phyloP scores from a whole-genome alignment of 352 stramenopile species.

The Globisporangium cylindrosporum region DNA sequence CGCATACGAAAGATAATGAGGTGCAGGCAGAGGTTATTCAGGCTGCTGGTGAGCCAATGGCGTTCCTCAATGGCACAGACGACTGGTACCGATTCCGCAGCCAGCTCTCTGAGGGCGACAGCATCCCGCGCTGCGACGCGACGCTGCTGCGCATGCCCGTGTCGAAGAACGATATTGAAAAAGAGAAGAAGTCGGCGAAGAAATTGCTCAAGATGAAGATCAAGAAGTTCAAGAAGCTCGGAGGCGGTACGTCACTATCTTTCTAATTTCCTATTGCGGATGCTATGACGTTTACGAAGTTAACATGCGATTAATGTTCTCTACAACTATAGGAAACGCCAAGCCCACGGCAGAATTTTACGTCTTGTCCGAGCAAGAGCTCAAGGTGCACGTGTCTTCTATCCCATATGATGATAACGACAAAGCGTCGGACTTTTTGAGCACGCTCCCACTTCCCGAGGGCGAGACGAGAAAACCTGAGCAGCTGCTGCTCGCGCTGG shows the following conservation, averaged over 20 bases:
- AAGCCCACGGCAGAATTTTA: conserved; percentile 74
- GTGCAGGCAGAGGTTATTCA: neutral
- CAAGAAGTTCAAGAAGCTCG: conserved; percentile 84
- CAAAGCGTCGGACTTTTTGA: conserved; percentile 38
- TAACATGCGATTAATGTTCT: neutral
- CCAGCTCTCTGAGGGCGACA: conserved; percentile 68
- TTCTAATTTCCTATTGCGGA: neutral
- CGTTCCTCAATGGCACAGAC: conserved; percentile 37
- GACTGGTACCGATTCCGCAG: conserved; percentile 43
- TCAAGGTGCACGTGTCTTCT: conserved; percentile 45
- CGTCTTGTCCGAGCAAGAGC: conserved; percentile 57
- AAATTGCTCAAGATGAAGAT: conserved; percentile 87
- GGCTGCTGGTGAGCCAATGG: conserved; percentile 5
- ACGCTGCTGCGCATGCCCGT: conserved; percentile 67
- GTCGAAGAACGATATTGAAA: conserved; percentile 73
- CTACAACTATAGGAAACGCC: conserved; percentile 26
- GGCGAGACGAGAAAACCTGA: conserved; percentile 31
- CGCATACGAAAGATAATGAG: neutral
- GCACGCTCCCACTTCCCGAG: conserved; percentile 33
- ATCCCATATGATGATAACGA: conserved; percentile 51
- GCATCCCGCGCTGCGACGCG: conserved; percentile 72
- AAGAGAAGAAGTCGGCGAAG: conserved; percentile 70
- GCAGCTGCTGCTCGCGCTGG: conserved; percentile 66
- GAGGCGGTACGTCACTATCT: conserved; percentile 28
- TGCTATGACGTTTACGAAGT: neutral